Evolutionary conservation across 140 eudicot species (phyloP).

Genomic region (Erigeron philadelphicus): DNA sequence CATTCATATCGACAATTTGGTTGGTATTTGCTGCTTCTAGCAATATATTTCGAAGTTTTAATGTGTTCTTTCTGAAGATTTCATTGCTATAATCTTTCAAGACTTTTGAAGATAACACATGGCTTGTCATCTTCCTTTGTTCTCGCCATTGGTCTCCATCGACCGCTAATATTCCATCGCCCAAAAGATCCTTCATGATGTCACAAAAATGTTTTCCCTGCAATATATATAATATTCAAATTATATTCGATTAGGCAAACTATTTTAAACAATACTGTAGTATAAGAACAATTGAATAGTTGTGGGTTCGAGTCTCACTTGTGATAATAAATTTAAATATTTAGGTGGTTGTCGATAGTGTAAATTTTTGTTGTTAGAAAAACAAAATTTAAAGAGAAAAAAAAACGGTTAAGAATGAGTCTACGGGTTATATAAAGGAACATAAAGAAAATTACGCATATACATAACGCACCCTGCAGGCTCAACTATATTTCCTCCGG

Average conservation of each 20-base stretch:
- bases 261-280: too few species aligned
- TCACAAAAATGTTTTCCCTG: neutral
- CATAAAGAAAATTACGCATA: neutral
- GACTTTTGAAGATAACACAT: neutral
- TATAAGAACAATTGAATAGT: too few species aligned
- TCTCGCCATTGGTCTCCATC: neutral
- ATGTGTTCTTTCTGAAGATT: constrained; percentile 1
- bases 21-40: constrained; percentile 8
- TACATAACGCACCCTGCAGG: constrained; percentile 19
- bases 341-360: too few species aligned
- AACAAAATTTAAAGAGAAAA: too few species aligned
- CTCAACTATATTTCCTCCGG: constrained; percentile 14
- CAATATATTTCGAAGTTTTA: neutral
- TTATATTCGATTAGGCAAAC: too few species aligned
- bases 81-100: neutral
- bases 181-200: neutral
- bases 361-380: neutral
- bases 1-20: neutral
- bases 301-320: too few species aligned
- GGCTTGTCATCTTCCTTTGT: constrained; percentile 3
- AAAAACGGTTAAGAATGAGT: too few species aligned
- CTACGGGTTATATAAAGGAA: too few species aligned
- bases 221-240: neutral
- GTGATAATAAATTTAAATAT: too few species aligned
- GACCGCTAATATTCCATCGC: neutral